These are phyloP conservation scores for Fusarium phyllophilum DNA, from an alignment of 2,329 filamentous ascomycete genomes.

Conservation along the genomic window DNA sequence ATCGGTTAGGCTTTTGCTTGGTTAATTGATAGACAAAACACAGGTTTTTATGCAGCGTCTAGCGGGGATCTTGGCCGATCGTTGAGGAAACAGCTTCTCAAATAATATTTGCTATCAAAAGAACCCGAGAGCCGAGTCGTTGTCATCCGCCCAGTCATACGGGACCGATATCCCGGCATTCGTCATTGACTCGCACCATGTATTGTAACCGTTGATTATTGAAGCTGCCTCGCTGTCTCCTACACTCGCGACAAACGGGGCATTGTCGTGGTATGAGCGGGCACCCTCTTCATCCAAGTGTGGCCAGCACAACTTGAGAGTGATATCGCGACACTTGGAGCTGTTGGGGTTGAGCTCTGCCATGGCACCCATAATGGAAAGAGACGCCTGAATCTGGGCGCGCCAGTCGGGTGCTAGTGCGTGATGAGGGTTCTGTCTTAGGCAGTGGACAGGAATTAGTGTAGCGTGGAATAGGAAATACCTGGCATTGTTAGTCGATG, in stretches of 20 bases:
- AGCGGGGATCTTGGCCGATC: neutral
- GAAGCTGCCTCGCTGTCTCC: constrained; percentile 32
- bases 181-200: constrained; percentile 33
- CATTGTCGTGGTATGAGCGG: constrained; percentile 9
- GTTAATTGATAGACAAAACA: neutral
- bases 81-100: neutral
- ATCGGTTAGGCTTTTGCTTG: neutral
- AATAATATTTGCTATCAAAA: neutral
- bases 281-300: constrained; percentile 20
- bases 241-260: constrained; percentile 11
- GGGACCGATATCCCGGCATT: constrained; percentile 16
- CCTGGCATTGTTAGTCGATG: neutral
- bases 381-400: constrained; percentile 27
- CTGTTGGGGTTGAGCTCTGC: constrained; percentile 32
- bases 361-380: constrained; percentile 32
- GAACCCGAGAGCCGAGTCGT: constrained; percentile 18
- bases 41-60: neutral
- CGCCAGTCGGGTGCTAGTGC: constrained; percentile 22
- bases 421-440: constrained; percentile 21
- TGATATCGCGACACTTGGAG: constrained; percentile 34
- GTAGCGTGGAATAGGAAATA: constrained; percentile 30
- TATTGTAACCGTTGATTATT: constrained; percentile 31
- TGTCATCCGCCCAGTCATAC: constrained; percentile 31
- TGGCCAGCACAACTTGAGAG: constrained; percentile 35
- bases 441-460: constrained; percentile 25